These are phyloP conservation scores for Epichloe scottii DNA, from an alignment of 2,329 filamentous ascomycete species.

Conservation along the genomic window DNA sequence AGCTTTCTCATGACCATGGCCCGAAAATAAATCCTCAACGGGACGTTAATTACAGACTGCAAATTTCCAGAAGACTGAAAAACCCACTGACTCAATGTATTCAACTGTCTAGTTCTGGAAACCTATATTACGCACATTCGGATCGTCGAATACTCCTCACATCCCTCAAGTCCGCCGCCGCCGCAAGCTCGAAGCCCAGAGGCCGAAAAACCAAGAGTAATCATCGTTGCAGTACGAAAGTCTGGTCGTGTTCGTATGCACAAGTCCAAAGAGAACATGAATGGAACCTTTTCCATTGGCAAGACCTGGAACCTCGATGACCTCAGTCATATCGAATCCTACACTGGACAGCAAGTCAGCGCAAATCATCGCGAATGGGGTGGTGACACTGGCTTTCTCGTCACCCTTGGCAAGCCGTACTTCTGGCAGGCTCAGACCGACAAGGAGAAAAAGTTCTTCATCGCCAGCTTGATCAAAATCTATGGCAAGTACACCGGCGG, in stretches of 20 bases:
- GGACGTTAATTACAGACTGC: background rate
- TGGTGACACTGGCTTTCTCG: constrained; percentile 69
- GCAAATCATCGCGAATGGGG: constrained; percentile 62
- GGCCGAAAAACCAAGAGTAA: constrained; percentile 77
- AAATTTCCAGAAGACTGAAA: background rate
- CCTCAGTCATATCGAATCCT: constrained; percentile 71
- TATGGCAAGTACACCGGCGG: constrained; percentile 93
- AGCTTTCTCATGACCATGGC: background rate
- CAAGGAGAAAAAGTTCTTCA: constrained; percentile 98
- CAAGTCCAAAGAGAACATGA: constrained; percentile 91
- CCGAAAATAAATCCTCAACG: background rate
- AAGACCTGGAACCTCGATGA: constrained; percentile 98
- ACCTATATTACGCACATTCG: constrained; percentile 97
- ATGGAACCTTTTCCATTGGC: constrained; percentile 90
- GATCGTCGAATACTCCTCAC: constrained; percentile 73
- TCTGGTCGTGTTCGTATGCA: constrained; percentile 90
- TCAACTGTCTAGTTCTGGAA: constrained; percentile 37
- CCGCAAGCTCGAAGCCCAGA: constrained; percentile 57
- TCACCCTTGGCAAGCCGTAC: constrained; percentile 86
- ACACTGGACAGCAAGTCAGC: constrained; percentile 46
- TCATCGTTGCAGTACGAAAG: constrained; percentile 85
- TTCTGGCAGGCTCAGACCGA: constrained; percentile 90
- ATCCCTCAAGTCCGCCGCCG: constrained; percentile 75
- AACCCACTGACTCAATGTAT: constrained; percentile 7
- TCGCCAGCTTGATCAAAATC: constrained; percentile 90